Percentiles rank a stretch among this genome's conserved stretches.
phyloP scores from a whole-genome alignment of 2,329 filamentous ascomycete species.

The Trematosphaeria pertusa region DNA sequence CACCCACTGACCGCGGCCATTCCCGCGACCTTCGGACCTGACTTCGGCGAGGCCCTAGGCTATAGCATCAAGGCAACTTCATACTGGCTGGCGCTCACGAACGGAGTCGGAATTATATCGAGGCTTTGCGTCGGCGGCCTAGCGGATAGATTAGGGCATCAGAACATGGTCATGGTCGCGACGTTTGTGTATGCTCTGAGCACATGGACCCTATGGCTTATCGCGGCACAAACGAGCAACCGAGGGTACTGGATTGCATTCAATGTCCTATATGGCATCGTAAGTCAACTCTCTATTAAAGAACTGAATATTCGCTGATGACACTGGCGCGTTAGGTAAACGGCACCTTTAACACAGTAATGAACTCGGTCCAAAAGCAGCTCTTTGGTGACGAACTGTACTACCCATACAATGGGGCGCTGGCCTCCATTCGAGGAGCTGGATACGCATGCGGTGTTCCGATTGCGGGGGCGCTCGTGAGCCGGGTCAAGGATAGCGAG shows the following conservation, averaged over 20 bases:
- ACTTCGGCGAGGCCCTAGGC: constrained; percentile 56
- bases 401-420: constrained; percentile 25
- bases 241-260: constrained; percentile 24
- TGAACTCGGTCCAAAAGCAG: constrained; percentile 23
- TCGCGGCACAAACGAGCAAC: constrained; percentile 16
- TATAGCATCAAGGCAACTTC: constrained; percentile 51
- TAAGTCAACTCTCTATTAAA: too few relatives aligned
- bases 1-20: constrained; percentile 56
- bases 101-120: constrained; percentile 55
- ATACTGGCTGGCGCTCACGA: constrained; percentile 54
- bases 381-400: constrained; percentile 32
- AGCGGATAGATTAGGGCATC: constrained; percentile 56
- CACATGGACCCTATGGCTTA: constrained; percentile 28
- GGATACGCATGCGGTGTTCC: constrained; percentile 27
- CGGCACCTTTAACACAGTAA: constrained; percentile 25
- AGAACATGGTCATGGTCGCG: constrained; percentile 56
- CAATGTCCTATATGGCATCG: constrained; percentile 27
- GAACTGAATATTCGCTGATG: too few relatives aligned
- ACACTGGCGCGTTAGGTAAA: too few relatives aligned
- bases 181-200: constrained; percentile 19
- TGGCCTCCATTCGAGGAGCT: constrained; percentile 27
- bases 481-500: constrained; percentile 15
- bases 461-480: constrained; percentile 28
- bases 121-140: constrained; percentile 55
- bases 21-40: constrained; percentile 58